Base-by-base conservation (phyloP, 1,284 basidiomycete genomes). In the Hortiboletus rubellus region DNA sequence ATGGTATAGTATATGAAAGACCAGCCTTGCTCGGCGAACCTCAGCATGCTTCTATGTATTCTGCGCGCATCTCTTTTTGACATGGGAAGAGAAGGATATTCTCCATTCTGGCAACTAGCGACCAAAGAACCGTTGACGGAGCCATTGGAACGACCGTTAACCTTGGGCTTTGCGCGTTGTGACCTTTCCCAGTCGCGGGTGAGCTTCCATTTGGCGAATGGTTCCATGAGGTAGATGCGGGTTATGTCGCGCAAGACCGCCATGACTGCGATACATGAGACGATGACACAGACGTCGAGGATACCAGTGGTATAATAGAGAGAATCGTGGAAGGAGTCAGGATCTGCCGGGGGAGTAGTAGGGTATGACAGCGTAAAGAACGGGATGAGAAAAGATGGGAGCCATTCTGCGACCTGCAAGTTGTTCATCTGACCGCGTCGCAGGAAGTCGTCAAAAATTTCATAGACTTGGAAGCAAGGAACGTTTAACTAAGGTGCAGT, bases 21-120 rank as follows among this genome's bases (percentile, higher is more conserved):
- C 92, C 94, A 99, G 51, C 92, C 91, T 76, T 99, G 96, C 74
- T 98, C 96, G 5, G 94, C 92, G 69, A 98, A 98, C 59, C 96
- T 81, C 47, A 91, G 73, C 44, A 94, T 85, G 61, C 84, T 87
- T 69, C 90, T 83, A 54, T 88, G 82, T 60, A 91, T 76, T 61
- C 76, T 79, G 45, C 77, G 80, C 11, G 79, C 74, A 64, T 89
- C 82, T 59, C 76, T 78, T 61, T 61, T 66, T 24, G 72, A 55
- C 55, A 72, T 64, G 51, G 58, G 59, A 40, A 68, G 62, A 47
- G 70, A 61, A 5, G 38, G n/a, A 36, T 58, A 34, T 42, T 55
- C 42, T 31, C 49, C 58, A 36, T 65, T 59, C 18, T 58, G 57
- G 54, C 64, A 62, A 54, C 44, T 46, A 34, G 61, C 47, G 58